Conservation (phyloP, 1,284 basidiomycete species). For the Puccinia polysora region DNA sequence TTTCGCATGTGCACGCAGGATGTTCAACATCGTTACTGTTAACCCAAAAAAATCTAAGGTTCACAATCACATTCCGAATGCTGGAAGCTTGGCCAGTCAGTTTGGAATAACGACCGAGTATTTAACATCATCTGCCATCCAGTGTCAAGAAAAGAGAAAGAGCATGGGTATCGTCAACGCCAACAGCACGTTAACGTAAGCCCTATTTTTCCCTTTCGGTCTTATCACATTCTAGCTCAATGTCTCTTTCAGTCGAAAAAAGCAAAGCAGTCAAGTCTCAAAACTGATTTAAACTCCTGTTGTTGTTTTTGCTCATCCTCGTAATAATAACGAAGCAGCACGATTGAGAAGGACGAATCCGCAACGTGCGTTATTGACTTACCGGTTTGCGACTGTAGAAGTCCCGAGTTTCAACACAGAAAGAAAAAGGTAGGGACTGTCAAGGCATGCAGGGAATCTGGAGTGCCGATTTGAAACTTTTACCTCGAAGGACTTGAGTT, state of each 20-base stretch:
- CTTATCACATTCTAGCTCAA: background rate
- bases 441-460: constrained; percentile 24
- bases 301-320: background rate
- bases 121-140: constrained; percentile 16
- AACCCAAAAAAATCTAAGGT: constrained; percentile 28
- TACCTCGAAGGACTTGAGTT: background rate
- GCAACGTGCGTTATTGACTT: constrained; percentile 27
- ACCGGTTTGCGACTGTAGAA: constrained; percentile 31
- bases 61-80: constrained; percentile 34
- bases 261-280: background rate
- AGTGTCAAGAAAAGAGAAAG: constrained; percentile 12
- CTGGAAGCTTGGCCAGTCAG: constrained; percentile 1
- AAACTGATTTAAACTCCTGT: background rate
- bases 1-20: background rate
- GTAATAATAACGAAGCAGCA: constrained; percentile 1
- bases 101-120: constrained; percentile 42
- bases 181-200: constrained; percentile 20
- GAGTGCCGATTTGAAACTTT: constrained; percentile 23
- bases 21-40: constrained; percentile 40
- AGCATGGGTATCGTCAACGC: background rate
- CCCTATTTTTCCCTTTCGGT: background rate
- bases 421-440: constrained; percentile 27
- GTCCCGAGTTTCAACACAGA: background rate
- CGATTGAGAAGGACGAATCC: background rate
- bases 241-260: background rate